Conservation (phyloP, 1,284 basidiomycete genomes). For the Leccinum pachyderme region DNA sequence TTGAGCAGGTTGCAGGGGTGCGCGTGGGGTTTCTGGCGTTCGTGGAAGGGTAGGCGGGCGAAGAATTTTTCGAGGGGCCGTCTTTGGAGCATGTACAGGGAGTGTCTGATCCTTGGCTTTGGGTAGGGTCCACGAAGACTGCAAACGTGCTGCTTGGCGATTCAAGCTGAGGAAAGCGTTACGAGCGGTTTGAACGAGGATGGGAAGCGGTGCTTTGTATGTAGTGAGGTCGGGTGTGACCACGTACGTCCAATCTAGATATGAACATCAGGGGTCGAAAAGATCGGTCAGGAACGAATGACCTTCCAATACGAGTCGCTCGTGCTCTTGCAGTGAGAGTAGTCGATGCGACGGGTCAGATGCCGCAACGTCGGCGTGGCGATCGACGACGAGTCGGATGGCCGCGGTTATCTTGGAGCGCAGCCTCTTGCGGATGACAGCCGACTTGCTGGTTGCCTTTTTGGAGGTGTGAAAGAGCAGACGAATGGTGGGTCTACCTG, state of each 20-base stretch:
- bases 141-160: slow-evolving; percentile 9
- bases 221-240: slow-evolving; percentile 23
- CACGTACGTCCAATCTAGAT: slow-evolving; percentile 32
- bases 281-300: neutral
- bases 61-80: neutral
- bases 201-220: slow-evolving; percentile 26
- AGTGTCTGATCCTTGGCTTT: neutral
- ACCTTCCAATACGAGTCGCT: slow-evolving; percentile 21
- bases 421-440: slow-evolving; percentile 24
- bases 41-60: neutral
- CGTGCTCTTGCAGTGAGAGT: slow-evolving; percentile 1
- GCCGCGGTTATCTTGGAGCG: slow-evolving; percentile 27
- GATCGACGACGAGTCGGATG: slow-evolving; percentile 25
- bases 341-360: neutral
- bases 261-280: slow-evolving; percentile 2
- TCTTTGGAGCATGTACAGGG: neutral
- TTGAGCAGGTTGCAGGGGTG: neutral
- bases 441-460: slow-evolving; percentile 29
- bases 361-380: slow-evolving; percentile 13
- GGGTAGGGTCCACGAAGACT: slow-evolving; percentile 12
- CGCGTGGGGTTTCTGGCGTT: neutral
- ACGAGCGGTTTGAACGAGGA: slow-evolving; percentile 24
- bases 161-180: slow-evolving; percentile 18
- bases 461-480: slow-evolving; percentile 27
- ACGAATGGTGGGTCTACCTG: slow-evolving; percentile 13